These are phyloP conservation scores for Penicillium lividum DNA, from an alignment of 495 filamentous ascomycete species.

Conservation along the genomic window DNA sequence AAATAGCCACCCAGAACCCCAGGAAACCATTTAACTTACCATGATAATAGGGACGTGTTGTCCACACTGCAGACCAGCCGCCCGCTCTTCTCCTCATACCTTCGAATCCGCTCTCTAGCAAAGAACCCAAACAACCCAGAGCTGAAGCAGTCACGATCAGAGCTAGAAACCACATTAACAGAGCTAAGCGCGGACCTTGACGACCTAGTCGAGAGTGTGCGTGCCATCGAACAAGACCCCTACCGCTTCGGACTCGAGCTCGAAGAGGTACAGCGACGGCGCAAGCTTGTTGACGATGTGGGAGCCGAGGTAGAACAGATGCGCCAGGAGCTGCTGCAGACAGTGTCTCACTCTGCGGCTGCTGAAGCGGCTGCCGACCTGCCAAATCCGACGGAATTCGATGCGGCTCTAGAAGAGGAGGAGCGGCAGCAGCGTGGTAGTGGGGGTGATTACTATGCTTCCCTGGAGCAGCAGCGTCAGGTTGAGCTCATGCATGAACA, in stretches of 20 bases:
- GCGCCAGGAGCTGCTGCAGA: constrained; percentile 72
- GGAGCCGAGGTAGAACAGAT: constrained; percentile 85
- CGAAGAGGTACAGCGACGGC: constrained; percentile 77
- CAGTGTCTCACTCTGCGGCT: constrained; percentile 33
- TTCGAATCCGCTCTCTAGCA: constrained; percentile 87
- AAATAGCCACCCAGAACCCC: background rate
- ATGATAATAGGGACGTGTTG: constrained; percentile 71
- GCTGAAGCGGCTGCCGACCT: constrained; percentile 41
- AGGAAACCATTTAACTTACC: constrained; percentile 12
- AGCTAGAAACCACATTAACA: constrained; percentile 75
- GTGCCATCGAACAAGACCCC: constrained; percentile 85
- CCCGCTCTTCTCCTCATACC: constrained; percentile 88
- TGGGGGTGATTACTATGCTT: constrained; percentile 68
- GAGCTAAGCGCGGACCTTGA: constrained; percentile 82
- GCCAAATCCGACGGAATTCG: constrained; percentile 74
- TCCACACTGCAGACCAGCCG: constrained; percentile 75
- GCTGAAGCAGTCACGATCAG: constrained; percentile 75
- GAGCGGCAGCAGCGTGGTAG: constrained; percentile 33
- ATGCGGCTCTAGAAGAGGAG: constrained; percentile 39
- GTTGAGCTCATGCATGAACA: constrained; percentile 91
- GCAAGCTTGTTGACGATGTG: constrained; percentile 85
- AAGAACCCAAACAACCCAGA: constrained; percentile 75
- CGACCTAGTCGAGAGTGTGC: constrained; percentile 85
- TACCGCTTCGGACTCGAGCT: constrained; percentile 84
- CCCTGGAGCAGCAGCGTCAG: constrained; percentile 91